A percentile compares a stretch with the other conserved stretches of the same genome.
phyloP scores from a whole-genome alignment of 2,329 filamentous ascomycete genomes.

The Exophiala bonariae region DNA sequence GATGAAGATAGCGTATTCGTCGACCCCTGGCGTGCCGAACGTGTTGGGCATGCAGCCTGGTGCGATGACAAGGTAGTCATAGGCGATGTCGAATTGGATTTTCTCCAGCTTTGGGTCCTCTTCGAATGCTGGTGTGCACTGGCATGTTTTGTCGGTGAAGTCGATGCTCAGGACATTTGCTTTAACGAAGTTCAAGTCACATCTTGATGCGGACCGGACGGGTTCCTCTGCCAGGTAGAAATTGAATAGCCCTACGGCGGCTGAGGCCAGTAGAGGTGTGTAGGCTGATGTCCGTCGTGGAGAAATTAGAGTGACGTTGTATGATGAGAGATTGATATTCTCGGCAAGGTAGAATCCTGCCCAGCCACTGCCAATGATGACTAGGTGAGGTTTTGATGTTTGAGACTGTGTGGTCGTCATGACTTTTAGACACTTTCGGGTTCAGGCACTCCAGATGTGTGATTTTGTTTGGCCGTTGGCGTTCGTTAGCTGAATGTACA shows the following conservation, averaged over 20 bases:
- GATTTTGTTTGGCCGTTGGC: too few relatives aligned
- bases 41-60: conserved; percentile 45
- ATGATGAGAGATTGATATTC: conserved; percentile 40
- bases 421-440: background rate
- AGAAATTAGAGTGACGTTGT: conserved; percentile 43
- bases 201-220: conserved; percentile 36
- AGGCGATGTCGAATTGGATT: conserved; percentile 38
- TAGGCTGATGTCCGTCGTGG: conserved; percentile 45
- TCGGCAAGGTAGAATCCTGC: conserved; percentile 46
- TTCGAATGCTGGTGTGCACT: conserved; percentile 39
- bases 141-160: conserved; percentile 34
- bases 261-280: conserved; percentile 47
- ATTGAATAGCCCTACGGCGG: conserved; percentile 47
- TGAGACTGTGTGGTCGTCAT: background rate
- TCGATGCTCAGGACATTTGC: conserved; percentile 41
- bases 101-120: conserved; percentile 25
- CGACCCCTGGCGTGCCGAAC: conserved; percentile 41
- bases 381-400: conserved; percentile 16
- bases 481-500: too few relatives aligned
- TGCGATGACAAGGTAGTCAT: conserved; percentile 44
- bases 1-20: conserved; percentile 40
- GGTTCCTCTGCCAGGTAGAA: conserved; percentile 48
- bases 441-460: too few relatives aligned
- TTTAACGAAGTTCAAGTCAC: conserved; percentile 39
- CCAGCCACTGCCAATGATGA: conserved; percentile 36